These are phyloP conservation scores for Schizophyllum amplum DNA, from an alignment of 1,284 basidiomycete species.

Conservation along the genomic window DNA sequence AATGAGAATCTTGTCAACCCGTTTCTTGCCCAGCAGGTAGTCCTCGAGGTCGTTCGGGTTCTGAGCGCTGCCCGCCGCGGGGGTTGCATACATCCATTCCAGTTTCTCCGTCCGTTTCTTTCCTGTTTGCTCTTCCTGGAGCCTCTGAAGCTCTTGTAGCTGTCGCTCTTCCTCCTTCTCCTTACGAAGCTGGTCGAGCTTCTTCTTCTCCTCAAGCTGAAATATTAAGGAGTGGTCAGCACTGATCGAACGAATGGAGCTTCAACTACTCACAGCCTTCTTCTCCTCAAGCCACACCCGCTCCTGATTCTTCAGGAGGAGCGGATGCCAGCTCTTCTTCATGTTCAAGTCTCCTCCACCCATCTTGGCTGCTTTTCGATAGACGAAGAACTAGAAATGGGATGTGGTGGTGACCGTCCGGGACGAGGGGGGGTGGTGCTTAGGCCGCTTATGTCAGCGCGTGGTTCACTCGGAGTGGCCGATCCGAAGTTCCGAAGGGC, in stretches of 20 bases:
- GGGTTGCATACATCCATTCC: slow-evolving; percentile 99
- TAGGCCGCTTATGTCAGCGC: neutral
- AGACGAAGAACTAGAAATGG: slow-evolving; percentile 8
- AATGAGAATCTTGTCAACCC: slow-evolving; percentile 92
- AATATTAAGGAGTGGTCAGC: slow-evolving; percentile 8
- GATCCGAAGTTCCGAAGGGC: neutral
- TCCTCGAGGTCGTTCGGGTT: slow-evolving; percentile 92
- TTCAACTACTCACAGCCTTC: slow-evolving; percentile 63
- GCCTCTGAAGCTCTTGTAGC: slow-evolving; percentile 88
- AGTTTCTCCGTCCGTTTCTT: slow-evolving; percentile 90
- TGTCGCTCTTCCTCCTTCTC: slow-evolving; percentile 98
- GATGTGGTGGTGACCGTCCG: slow-evolving; percentile 4
- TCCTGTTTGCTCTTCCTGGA: slow-evolving; percentile 92
- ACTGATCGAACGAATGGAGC: slow-evolving; percentile 7
- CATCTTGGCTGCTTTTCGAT: slow-evolving; percentile 56
- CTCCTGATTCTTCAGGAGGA: slow-evolving; percentile 98
- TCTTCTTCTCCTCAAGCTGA: slow-evolving; percentile 96
- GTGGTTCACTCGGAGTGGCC: neutral
- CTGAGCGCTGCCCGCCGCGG: slow-evolving; percentile 74
- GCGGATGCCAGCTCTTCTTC: slow-evolving; percentile 99
- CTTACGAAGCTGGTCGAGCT: slow-evolving; percentile 90
- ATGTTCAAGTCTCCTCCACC: slow-evolving; percentile 92
- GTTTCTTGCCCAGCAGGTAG: slow-evolving; percentile 96
- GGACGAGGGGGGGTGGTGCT: slow-evolving; percentile 5
- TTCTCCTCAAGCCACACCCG: slow-evolving; percentile 98